These are phyloP conservation scores for Penicillium ochrochloron DNA, from an alignment of 495 filamentous ascomycete genomes.

Conservation along the genomic window DNA sequence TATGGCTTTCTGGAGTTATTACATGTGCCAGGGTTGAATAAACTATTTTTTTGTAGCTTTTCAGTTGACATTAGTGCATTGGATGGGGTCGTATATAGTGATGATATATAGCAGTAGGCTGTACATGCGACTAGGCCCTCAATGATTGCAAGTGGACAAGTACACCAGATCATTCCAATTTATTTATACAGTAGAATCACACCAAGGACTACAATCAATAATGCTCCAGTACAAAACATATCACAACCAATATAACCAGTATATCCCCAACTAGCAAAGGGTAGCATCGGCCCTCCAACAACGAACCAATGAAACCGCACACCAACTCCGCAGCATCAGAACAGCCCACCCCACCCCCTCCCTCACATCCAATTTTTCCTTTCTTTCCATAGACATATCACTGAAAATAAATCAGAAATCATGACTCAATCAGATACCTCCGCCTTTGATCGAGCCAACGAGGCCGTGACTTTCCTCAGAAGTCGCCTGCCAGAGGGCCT, in stretches of 20 bases:
- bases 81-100: background rate
- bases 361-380: constrained; percentile 5
- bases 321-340: constrained; percentile 19
- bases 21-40: background rate
- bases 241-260: background rate
- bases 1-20: background rate
- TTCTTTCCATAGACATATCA: background rate
- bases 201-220: too few relatives aligned
- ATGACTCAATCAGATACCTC: constrained; percentile 28
- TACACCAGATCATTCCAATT: too few relatives aligned
- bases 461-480: constrained; percentile 46
- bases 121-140: background rate
- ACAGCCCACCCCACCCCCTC: constrained; percentile 10
- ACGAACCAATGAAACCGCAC: constrained; percentile 18
- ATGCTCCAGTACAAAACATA: background rate
- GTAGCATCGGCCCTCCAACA: background rate
- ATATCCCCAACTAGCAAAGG: background rate
- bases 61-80: background rate
- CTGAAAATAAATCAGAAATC: background rate
- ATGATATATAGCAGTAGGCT: background rate
- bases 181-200: too few relatives aligned
- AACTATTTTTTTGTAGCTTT: background rate
- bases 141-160: background rate
- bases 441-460: constrained; percentile 41
- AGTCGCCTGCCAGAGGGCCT: constrained; percentile 49